These are phyloP conservation scores for Aspergillus phoenicis DNA, from an alignment of 2,329 filamentous ascomycete genomes.

Conservation along the genomic window DNA sequence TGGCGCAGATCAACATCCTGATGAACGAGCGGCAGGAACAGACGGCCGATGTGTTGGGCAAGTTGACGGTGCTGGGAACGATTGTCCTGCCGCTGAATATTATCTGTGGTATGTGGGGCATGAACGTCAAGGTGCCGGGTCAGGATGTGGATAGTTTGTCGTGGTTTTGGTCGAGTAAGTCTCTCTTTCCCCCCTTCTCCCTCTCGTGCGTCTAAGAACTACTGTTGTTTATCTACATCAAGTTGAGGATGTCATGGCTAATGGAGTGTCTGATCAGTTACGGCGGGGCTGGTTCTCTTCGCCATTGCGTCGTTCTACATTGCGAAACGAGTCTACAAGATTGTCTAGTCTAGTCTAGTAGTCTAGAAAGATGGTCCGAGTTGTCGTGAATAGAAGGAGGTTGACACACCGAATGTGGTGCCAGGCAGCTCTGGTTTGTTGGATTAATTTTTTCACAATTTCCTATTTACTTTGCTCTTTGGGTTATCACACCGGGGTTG, in stretches of 20 bases:
- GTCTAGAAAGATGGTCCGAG: no score
- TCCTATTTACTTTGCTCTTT: neutral
- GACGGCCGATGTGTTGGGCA: constrained; percentile 91
- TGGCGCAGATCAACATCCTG: constrained; percentile 98
- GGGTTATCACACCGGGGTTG: no score
- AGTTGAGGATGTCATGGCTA: constrained; percentile 2
- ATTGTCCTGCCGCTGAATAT: constrained; percentile 99
- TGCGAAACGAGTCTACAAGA: constrained; percentile 80
- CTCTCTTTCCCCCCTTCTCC: constrained; percentile 1
- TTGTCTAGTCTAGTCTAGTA: constrained; percentile 56
- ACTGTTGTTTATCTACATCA: neutral
- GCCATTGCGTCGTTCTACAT: constrained; percentile 77
- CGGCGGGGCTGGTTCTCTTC: constrained; percentile 74
- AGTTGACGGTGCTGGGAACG: constrained; percentile 91
- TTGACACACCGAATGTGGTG: neutral
- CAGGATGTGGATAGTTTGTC: constrained; percentile 77
- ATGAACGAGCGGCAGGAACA: constrained; percentile 98
- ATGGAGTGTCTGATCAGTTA: constrained; percentile 49
- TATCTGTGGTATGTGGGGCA: constrained; percentile 96
- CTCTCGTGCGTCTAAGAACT: no score
- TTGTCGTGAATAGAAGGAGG: neutral
- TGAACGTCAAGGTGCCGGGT: constrained; percentile 96
- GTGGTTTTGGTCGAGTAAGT: constrained; percentile 69
- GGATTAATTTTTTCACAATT: neutral
- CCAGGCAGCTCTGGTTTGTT: neutral